phyloP scores from a whole-genome alignment of 2,329 filamentous ascomycete species.

The Aspergillus fijiensis region DNA sequence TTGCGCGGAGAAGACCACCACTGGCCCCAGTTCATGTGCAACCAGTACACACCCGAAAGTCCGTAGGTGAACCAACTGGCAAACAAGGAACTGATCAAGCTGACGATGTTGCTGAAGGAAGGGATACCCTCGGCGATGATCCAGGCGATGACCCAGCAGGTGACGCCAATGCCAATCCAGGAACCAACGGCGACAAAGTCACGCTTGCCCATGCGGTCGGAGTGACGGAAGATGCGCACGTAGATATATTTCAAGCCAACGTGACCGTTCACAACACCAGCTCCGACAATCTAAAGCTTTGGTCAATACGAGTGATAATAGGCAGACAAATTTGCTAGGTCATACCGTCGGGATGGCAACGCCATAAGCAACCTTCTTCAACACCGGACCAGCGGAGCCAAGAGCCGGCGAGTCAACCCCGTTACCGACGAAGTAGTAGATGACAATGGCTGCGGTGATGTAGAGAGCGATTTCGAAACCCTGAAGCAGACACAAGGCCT shows the following conservation, averaged over 20 bases:
- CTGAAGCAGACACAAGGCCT: conserved; percentile 63
- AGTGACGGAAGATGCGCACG: conserved; percentile 60
- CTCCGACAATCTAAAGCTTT: conserved; percentile 57
- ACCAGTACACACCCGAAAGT: conserved; percentile 41
- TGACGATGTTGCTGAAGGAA: conserved; percentile 65
- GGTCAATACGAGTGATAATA: neutral
- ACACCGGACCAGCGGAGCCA: conserved; percentile 55
- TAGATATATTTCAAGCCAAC: conserved; percentile 67
- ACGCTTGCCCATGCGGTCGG: conserved; percentile 52
- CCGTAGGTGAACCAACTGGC: conserved; percentile 62
- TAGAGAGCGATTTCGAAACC: conserved; percentile 61
- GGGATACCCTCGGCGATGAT: conserved; percentile 69
- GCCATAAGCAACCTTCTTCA: conserved; percentile 66
- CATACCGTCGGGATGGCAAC: conserved; percentile 62
- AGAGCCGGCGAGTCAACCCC: conserved; percentile 65
- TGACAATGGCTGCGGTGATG: conserved; percentile 64
- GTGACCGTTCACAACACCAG: conserved; percentile 68
- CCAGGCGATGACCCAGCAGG: conserved; percentile 61
- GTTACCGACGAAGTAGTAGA: conserved; percentile 66
- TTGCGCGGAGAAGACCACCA: conserved; percentile 47
- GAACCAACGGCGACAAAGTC: conserved; percentile 52
- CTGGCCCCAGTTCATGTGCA: conserved; percentile 48
- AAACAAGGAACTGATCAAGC: conserved; percentile 62
- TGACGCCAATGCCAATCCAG: conserved; percentile 60
- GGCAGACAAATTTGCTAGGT: neutral